Evolutionary conservation across 1,139 yeast genomes (phyloP), one percentile per base, ranked within the genome.

Genomic region (Yamadazyma sp.): DNA sequence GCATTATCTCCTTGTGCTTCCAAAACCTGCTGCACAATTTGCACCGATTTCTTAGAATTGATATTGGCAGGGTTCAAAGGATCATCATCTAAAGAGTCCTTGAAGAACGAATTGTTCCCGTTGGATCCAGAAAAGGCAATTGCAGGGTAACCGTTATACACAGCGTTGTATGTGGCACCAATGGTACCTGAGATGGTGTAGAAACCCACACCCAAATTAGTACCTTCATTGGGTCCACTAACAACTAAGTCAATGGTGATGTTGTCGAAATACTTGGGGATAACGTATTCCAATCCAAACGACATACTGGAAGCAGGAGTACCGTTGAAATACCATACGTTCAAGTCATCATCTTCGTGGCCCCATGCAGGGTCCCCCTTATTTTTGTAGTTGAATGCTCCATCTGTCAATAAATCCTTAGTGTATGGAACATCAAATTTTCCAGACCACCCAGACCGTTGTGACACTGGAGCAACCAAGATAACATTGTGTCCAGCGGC

Each of bases 391-490:
- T 48, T 53, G 45, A 70, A 71, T 43, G 67, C 74, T 44, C 75
- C 76, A 43, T 67, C 62, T 24, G 64, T 56, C 42, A 61, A 55
- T 53, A 76, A 67, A 16, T 62, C 67, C 40, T 62, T 56, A 36
- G 70, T 54, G 38, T 60, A 47, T 27, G 83, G 78, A 42, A 73
- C 53, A 39, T 61, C 65, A 49, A 78, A 78, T 45, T 68, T 70
- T 40, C 83, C 83, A 47, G 78, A 76, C 59, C 66, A 76, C 6
- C 83, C 84, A 3, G 82, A 76, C 62, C 79, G 71, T 58, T 78
- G 82, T 29, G 68, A 64, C 15, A 69, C 80, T 29, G 84, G 82
- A 17, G 84, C 82, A 39, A 75, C 78, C 52, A 77, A 49, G 45
- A 71, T 62, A 38, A 78, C 83, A 34, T 66, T 64, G 58, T 78